Base-by-base conservation (phyloP, 495 filamentous ascomycete genomes). In the Penicillium dipodomyicola region DNA sequence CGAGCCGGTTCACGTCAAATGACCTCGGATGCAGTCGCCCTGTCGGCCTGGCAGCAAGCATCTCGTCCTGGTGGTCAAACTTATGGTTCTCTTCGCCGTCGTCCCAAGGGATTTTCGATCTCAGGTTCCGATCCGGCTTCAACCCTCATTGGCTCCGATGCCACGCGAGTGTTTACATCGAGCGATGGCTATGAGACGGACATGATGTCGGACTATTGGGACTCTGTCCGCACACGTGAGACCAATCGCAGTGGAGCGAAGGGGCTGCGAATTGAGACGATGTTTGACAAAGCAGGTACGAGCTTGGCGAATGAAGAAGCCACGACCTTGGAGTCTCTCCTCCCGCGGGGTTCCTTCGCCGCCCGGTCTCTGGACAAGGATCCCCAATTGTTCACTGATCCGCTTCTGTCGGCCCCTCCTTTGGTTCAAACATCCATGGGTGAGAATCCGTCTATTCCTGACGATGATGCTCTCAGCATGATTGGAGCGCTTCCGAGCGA, bases 141-240 rank as follows among this genome's bases (percentile, higher is more conserved):
- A 6, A 96, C 91, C 2, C 70, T 92, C 23, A 83, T 89, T 35
- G 89, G 90, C 33, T 96, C 92, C 19, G 93, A 98, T 59, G 88
- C 94, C 60, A 83, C 83, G 41, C 86, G 88, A 52, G 86, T 85
- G 17, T 86, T 90, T 55, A 79, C 80, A 11, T 91, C 85, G 2
- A 84, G 85, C 5, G 91, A 93, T 50, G 92, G 96, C 59, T 90
- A 95, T 51, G 92, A 96, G 53, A 85, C 84, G 4, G 92, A 96
- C 63, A 85, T 89, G 54, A 82, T 88, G 72, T 96, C 89, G 62
- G 94, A 97, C 61, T 93, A 92, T 45, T 97, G 90, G 73, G 94
- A 97, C 69, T 97, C 92, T 15, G 76, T 94, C 58, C 86, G 91
- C 54, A 96, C 93, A 9, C 82, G 87, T 48, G 84, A 85, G 23